Evolutionary conservation across 768 basidiomycete genomes (phyloP), one percentile per base, ranked within the genome.

Genomic region (Pleurotus pulmonarius): DNA sequence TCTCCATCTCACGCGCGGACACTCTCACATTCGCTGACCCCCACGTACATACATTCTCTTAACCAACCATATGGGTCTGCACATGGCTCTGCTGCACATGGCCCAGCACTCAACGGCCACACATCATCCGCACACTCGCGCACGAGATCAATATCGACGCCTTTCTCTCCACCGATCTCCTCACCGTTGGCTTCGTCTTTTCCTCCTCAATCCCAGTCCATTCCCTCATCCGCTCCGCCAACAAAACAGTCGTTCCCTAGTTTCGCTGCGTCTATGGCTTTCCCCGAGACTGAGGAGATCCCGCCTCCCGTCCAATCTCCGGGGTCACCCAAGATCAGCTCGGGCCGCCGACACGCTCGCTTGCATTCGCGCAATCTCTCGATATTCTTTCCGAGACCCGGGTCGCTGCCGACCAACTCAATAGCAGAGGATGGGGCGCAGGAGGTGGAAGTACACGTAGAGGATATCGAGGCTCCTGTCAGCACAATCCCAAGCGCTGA

Each of bases 361-460:
- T 75, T 96, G 15, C 94, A 97, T 66, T 94, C 94, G 0, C 84
- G 94, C 46, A 98, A 98, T 64, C 75, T 97, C 2, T 95, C 93
- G 1, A 77, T 96, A 15, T 96, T 88, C 78, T 97, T 97, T 63
- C 94, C 94, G 13, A 82, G 86, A 34, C 90, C 91, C 0, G 90
- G 88, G 2, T 75, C 82, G 3, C 64, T 82, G 1, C 81, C 85
- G 0, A 72, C 79, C 0, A 74, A 79, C 6, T 75, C 84, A 12
- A 91, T 90, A 44, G 76, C 83, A 3, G 88, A 92, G 68, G 87
- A 90, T 64, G 85, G 83, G 29, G 67, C 71, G 0, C 83, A 86
- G 63, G 83, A 84, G 63, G 60, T 78, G 5, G 75, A 75, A 37
- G 63, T 79, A 3, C 72, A 64, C 9, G 60, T 67, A 6, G 73